phyloP scores from a whole-genome alignment of 208 protist genomes.

The Trypanosoma melophagium region DNA sequence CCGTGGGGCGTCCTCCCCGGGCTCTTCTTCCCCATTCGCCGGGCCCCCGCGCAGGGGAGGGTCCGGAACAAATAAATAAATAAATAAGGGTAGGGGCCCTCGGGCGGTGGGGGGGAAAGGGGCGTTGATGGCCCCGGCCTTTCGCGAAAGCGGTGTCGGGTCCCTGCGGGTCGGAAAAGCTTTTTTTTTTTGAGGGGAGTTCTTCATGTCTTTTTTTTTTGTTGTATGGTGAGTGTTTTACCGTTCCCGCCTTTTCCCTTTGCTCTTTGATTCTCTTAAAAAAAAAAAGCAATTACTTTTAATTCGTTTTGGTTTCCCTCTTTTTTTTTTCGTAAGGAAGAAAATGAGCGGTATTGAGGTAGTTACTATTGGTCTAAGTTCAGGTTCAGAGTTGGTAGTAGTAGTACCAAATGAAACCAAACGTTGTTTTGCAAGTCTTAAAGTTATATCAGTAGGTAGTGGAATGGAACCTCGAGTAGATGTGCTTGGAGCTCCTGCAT shows the following conservation, averaged over 20 bases:
- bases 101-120: too few species aligned
- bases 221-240: not conserved
- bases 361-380: conserved; percentile 24
- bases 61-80: too few species aligned
- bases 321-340: conserved; percentile 12
- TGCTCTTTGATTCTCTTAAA: conserved; percentile 5
- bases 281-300: not conserved
- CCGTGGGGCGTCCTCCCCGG: too few species aligned
- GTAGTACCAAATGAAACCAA: conserved; percentile 49
- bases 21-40: too few species aligned
- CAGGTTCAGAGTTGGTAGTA: conserved; percentile 64
- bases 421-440: conserved; percentile 51
- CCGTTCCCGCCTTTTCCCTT: not conserved
- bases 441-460: conserved; percentile 38
- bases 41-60: too few species aligned
- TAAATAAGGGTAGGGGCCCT: too few species aligned
- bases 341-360: conserved; percentile 13
- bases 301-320: not conserved
- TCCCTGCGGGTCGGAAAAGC: too few species aligned
- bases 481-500: conserved; percentile 60
- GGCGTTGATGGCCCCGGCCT: too few species aligned
- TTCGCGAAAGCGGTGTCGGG: too few species aligned
- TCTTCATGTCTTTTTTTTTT: too few species aligned
- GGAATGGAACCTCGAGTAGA: conserved; percentile 67
- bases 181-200: not conserved